Evolutionary conservation across 192 early-diverging fungal species (phyloP).

Genomic region (Linnemannia hyalina): DNA sequence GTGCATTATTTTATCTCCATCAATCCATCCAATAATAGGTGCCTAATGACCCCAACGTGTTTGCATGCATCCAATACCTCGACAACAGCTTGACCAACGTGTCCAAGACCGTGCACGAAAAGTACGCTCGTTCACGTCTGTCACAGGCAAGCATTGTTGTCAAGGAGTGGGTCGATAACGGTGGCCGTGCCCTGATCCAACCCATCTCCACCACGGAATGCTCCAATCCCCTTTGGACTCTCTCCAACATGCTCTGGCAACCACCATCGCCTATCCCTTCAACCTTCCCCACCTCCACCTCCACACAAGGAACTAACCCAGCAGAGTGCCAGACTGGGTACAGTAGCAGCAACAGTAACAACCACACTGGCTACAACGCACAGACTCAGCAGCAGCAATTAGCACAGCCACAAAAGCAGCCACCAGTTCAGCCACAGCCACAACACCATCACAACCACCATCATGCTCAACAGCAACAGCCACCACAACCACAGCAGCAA

Average conservation of each 20-base stretch:
- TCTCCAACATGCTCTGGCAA: conserved; percentile 55
- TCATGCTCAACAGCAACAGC: conserved; percentile 7
- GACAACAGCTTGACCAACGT: conserved; percentile 55
- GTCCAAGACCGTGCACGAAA: conserved; percentile 54
- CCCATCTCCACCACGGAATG: conserved; percentile 43
- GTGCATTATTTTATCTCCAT: neutral
- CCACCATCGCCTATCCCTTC: conserved; percentile 52
- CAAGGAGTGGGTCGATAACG: conserved; percentile 57
- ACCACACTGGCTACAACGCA: neutral
- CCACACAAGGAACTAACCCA: neutral
- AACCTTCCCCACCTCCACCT: conserved; percentile 25
- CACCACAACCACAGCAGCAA: conserved; percentile 22
- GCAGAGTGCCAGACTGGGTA: conserved; percentile 18
- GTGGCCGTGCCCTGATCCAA: conserved; percentile 43
- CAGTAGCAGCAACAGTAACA: neutral
- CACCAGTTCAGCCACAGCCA: conserved; percentile 5
- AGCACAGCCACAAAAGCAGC: neutral
- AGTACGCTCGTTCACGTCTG: conserved; percentile 47
- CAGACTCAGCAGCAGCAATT: conserved; percentile 4
- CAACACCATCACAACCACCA: conserved; percentile 17
- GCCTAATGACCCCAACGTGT: conserved; percentile 43
- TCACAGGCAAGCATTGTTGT: conserved; percentile 59
- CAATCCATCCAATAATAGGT: conserved; percentile 17
- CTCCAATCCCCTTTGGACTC: conserved; percentile 30
- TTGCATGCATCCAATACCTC: conserved; percentile 44